Percentiles rank a stretch among this genome's conserved stretches.
Conservation (phyloP, 2,329 filamentous ascomycete species). For the Ophiosphaerella herpotricha region DNA sequence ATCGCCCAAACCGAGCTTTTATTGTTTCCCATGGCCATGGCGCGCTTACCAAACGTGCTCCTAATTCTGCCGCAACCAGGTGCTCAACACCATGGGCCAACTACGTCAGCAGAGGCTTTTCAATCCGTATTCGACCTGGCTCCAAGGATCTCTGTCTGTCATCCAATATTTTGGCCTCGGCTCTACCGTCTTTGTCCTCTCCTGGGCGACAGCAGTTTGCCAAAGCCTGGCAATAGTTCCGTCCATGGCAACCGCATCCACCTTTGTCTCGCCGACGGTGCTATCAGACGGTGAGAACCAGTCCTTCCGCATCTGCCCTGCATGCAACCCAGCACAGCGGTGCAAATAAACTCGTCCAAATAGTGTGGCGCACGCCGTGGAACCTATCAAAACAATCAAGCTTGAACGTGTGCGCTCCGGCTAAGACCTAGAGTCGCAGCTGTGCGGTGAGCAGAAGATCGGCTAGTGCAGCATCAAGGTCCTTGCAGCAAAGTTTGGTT, state of each 20-base stretch:
- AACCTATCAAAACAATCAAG: slow-evolving; percentile 11
- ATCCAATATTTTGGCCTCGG: slow-evolving; percentile 7
- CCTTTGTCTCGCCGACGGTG: neutral
- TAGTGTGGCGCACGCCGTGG: slow-evolving; percentile 4
- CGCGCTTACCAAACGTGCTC: slow-evolving; percentile 18
- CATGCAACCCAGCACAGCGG: slow-evolving; percentile 2
- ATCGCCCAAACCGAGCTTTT: slow-evolving; percentile 13
- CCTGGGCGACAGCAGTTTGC: neutral
- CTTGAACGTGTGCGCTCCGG: slow-evolving; percentile 11
- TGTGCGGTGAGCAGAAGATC: neutral
- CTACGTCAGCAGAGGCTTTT: slow-evolving; percentile 26
- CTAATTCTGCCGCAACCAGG: slow-evolving; percentile 25
- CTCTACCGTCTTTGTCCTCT: neutral
- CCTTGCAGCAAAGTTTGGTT: neutral
- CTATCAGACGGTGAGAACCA: slow-evolving; percentile 35
- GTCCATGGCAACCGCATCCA: too few relatives aligned
- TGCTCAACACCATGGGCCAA: slow-evolving; percentile 14
- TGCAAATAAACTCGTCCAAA: neutral
- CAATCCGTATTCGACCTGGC: slow-evolving; percentile 3
- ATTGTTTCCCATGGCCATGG: slow-evolving; percentile 1
- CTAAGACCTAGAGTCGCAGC: slow-evolving; percentile 3
- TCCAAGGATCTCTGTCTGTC: slow-evolving; percentile 19
- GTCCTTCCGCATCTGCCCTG: slow-evolving; percentile 4
- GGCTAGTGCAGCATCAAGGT: neutral
- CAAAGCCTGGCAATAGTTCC: too few relatives aligned